Evolutionary conservation across 345 rosid species (phyloP), one percentile per base, ranked within the genome.

Genomic region (Gossypium raimondii): DNA sequence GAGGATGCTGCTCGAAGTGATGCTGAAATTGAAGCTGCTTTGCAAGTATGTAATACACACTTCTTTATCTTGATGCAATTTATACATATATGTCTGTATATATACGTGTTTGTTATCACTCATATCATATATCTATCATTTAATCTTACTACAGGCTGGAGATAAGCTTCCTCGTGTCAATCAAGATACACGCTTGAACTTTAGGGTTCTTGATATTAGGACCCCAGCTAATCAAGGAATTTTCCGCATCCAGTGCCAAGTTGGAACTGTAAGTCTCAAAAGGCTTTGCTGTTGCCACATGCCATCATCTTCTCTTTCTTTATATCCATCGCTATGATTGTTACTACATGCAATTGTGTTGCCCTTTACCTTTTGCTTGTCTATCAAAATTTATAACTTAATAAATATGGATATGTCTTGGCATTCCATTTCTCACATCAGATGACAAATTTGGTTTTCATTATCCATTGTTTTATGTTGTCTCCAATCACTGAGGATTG

Each of bases 181-280:
- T 80, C 98, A 89, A 83, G 96, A 93, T 60, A 93, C 93, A 5
- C 91, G 99, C 29, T 79, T 95, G 79, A 91, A 91, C 69, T 65
- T 80, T 65, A 85, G 94, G 72, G 90, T 87, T 82, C 77, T 95
- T n/a, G 96, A 95, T 81, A 0, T 91, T 4, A 83, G 99, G 48
- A 93, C 94, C 58, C 87, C 91, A 5, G 92, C 98, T 60, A 91
- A 91, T 83, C 96, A 91, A 77, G 97, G 86, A 51, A 89, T 93
- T 70, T 93, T 93, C 77, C 87, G 80, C 50, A 83, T 93, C 80
- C 92, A 89, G 73, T 65, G 81, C 75, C 85, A 90, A 77, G 87
- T 90, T 47, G 47, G 80, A 57, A 78, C 63, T 45, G 91, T 90
- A 74, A 77, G 87, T 70, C 62, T 22, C 25, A 1, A 4, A 11